A percentile compares a stretch with the other conserved stretches of the same genome.
Conservation (phyloP, 2,329 filamentous ascomycete species). For the Claviceps sp. region DNA sequence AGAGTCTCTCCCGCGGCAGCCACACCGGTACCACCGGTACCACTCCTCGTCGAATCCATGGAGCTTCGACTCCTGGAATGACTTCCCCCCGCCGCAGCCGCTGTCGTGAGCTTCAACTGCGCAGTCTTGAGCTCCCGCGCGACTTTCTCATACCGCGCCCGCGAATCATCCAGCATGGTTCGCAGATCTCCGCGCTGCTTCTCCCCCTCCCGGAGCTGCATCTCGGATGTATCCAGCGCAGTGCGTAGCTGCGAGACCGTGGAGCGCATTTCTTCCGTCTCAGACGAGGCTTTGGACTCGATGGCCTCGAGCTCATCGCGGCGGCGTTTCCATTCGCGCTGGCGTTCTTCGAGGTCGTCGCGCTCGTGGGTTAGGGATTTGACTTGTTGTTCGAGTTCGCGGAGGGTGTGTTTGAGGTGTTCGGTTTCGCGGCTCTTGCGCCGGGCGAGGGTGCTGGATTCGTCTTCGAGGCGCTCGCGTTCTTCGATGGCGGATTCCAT, state of each 20-base stretch:
- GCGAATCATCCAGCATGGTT: slow-evolving; percentile 64
- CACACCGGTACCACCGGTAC: slow-evolving; percentile 13
- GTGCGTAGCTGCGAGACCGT: slow-evolving; percentile 68
- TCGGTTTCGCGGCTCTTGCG: slow-evolving; percentile 72
- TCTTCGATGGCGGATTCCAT: slow-evolving; percentile 91
- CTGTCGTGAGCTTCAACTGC: slow-evolving; percentile 31
- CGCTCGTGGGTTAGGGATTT: slow-evolving; percentile 60
- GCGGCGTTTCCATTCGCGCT: slow-evolving; percentile 60
- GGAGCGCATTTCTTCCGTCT: slow-evolving; percentile 60
- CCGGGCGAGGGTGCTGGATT: slow-evolving; percentile 65
- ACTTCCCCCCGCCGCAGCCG: slow-evolving; percentile 19
- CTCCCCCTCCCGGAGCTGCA: slow-evolving; percentile 69
- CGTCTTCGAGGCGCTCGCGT: slow-evolving; percentile 82
- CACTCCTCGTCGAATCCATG: slow-evolving; percentile 24
- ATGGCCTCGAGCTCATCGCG: slow-evolving; percentile 64
- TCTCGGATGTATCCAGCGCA: slow-evolving; percentile 77
- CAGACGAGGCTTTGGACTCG: slow-evolving; percentile 54
- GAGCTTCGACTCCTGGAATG: slow-evolving; percentile 30
- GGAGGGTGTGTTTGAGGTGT: slow-evolving; percentile 64
- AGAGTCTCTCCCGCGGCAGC: slow-evolving; percentile 32
- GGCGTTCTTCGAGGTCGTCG: slow-evolving; percentile 61
- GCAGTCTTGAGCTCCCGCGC: slow-evolving; percentile 49
- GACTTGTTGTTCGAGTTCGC: slow-evolving; percentile 69
- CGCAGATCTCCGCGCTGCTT: slow-evolving; percentile 67
- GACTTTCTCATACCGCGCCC: slow-evolving; percentile 64